Conservation (phyloP, 1,139 yeast genomes). For the Yamadazyma blattariae region DNA sequence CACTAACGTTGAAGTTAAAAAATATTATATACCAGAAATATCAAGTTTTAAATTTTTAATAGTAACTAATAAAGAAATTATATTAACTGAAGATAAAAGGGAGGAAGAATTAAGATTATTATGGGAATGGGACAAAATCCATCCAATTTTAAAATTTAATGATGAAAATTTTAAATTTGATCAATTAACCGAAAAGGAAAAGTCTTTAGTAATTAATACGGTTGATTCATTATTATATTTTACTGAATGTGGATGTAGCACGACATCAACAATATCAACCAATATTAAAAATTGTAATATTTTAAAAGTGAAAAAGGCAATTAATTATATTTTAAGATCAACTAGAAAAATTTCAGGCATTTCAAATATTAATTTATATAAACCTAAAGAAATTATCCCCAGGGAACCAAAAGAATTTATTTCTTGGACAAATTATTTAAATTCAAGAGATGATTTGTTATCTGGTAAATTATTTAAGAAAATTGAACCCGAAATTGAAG, state of each 20-base stretch:
- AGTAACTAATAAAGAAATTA: slow-evolving; percentile 54
- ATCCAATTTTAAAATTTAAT: slow-evolving; percentile 62
- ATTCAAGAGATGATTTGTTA: slow-evolving; percentile 28
- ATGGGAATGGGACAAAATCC: slow-evolving; percentile 87
- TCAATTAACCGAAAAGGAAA: slow-evolving; percentile 46
- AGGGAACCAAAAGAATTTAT: slow-evolving; percentile 29
- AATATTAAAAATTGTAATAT: slow-evolving; percentile 48
- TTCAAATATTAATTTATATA: slow-evolving; percentile 33
- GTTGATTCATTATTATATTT: slow-evolving; percentile 56
- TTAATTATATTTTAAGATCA: slow-evolving; percentile 54
- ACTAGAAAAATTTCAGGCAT: slow-evolving; percentile 52
- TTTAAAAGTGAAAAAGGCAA: slow-evolving; percentile 59
- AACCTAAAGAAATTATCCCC: slow-evolving; percentile 38
- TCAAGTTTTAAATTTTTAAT: slow-evolving; percentile 54
- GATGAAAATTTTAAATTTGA: slow-evolving; percentile 39
- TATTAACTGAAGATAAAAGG: slow-evolving; percentile 21
- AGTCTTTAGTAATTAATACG: slow-evolving; percentile 54
- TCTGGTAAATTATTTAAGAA: slow-evolving; percentile 23
- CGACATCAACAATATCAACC: slow-evolving; percentile 27
- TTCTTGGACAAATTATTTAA: slow-evolving; percentile 40
- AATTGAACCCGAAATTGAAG: slow-evolving; percentile 8
- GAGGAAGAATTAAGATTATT: slow-evolving; percentile 69
- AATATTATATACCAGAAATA: slow-evolving; percentile 47
- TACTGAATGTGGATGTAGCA: slow-evolving; percentile 70
- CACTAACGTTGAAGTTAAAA: slow-evolving; percentile 68